Base-by-base conservation (phyloP, 208 protist species). In the Trypanosoma cruzi region DNA sequence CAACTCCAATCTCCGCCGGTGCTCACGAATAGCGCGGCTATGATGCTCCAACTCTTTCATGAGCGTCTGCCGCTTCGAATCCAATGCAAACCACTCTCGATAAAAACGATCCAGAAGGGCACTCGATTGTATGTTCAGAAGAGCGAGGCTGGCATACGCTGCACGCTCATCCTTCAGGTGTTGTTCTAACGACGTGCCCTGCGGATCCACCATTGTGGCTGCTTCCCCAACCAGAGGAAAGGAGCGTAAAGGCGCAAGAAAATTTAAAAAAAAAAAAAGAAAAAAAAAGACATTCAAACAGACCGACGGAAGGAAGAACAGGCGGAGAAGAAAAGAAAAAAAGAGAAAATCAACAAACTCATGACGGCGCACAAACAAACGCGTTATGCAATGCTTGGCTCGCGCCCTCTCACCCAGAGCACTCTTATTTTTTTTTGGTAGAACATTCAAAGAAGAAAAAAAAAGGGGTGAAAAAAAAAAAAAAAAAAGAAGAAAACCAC, bases 71-170 rank as follows among this genome's bases (percentile, higher is more conserved):
- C 67, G 57, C 50, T 29, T 53, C 3, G 26, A 59, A 32, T 73
- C 67, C 14, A 73, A 34, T 14, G 57, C 31, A 1, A 64, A 36
- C 67, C 67, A 66, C 29, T 73, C 67, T 37, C 67, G 67, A 44
- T 66, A 55, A 52, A 73, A 73, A 22, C 48, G 70, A 11, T 68
- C 58, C 3, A 63, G 22, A 11, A 75, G 62, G 6, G 56, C 56
- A 34, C 48, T 62, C 28, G 29, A 52, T 54, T 69, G 70, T 28
- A 68, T 68, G 31, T 62, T 65, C 22, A 75, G 40, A 11, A 70
- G 37, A 4, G 64, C 22, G 10, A 68, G 50, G 2, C 20, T 34
- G 0, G 61, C 32, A 40, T 75, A 64, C 10, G 55, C 63, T n/a
- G 36, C 20, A 29, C 61, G 60, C 53, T 68, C 70, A 40, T 67